Evolutionary conservation across 495 filamentous ascomycete species (phyloP).

Genomic region (Arthonia radiata): DNA sequence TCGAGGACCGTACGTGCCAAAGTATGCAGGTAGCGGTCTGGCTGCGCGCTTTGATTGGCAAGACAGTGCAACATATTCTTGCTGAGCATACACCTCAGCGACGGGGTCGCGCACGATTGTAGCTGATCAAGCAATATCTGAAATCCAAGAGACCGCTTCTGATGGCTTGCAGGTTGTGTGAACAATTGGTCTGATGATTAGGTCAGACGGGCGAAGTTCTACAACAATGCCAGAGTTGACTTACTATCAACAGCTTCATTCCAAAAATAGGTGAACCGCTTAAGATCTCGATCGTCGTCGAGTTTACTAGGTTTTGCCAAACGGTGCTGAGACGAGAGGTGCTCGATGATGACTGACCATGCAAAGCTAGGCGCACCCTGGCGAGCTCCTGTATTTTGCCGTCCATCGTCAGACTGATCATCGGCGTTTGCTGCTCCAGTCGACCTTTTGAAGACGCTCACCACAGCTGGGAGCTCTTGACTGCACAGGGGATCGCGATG

Average conservation of each 20-base stretch:
- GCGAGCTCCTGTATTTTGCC: too few species aligned
- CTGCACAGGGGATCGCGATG: slow-evolving; percentile 41
- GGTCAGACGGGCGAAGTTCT: too few species aligned
- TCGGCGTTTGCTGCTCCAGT: slow-evolving; percentile 10
- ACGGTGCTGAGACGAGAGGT: slow-evolving; percentile 13
- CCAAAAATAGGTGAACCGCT: slow-evolving; percentile 58
- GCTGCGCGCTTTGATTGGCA: slow-evolving; percentile 65
- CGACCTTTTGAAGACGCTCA: slow-evolving; percentile 37
- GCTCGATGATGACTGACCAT: slow-evolving; percentile 49
- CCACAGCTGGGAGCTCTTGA: slow-evolving; percentile 34
- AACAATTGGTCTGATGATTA: too few species aligned
- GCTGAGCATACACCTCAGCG: too few species aligned
- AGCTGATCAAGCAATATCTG: too few species aligned
- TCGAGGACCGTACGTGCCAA: slow-evolving; percentile 50
- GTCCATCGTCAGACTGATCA: too few species aligned
- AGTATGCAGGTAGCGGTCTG: slow-evolving; percentile 63
- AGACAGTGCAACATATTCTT: too few species aligned
- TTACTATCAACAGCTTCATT: slow-evolving; percentile 64
- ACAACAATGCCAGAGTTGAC: too few species aligned
- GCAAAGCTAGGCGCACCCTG: slow-evolving; percentile 65
- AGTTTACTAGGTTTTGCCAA: slow-evolving; percentile 9
- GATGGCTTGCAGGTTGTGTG: too few species aligned
- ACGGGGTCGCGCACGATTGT: too few species aligned
- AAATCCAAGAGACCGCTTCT: too few species aligned
- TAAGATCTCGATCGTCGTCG: slow-evolving; percentile 10